Base-by-base conservation (phyloP, 176 grass and related monocot genomes). In the Aegilops speltoides region DNA sequence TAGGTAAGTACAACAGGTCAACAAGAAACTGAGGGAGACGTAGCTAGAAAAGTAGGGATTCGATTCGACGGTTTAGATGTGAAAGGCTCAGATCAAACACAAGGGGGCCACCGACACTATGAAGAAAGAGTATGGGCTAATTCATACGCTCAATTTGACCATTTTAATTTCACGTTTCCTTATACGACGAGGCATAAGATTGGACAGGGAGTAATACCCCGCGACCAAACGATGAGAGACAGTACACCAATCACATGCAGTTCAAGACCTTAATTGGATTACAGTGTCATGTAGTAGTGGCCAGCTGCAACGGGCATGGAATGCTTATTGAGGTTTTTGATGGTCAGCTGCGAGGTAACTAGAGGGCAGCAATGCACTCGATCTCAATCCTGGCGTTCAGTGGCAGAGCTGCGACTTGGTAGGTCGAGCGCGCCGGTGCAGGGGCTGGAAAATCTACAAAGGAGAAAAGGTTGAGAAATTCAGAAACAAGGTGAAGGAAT, bases 341-440 rank as follows among this genome's bases (percentile, higher is more conserved):
- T 56, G 76, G 4, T n/a, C 4, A 80, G 4, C 26, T 7, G 9
- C 10, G 89, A 10, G 22, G 60, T 63, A 19, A 45, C 48, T 94
- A 95, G 46, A 99, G 87, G 33, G 90, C 90, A 31, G 92, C 94
- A 73, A 99, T 94, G 89, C 97, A 96, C 77, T 99, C 97, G 0
- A 99, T 96, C 87, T 99, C 97, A 3, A 99, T 93, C 74, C 89
- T 91, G n/a, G 97, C 94, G 70, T 99, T 94, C 83, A 96, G 62
- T 4, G 97, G 97, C 22, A 99, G 86, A 9, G 97, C 94, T 20
- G 93, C 97, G 22, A 99, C 97, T 87, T 99, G 94, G 68, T 96
- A 99, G 10, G 97, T 96, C 9, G 97, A 96, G 20, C 97, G 87
- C 34, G 97, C 94, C 1, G 97, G 97, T 10, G 93, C 88, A 32